Percentiles rank a stretch among this genome's conserved stretches.
These are phyloP conservation scores for Fusarium newnesense DNA, from an alignment of 2,329 filamentous ascomycete genomes.

Conservation along the genomic window DNA sequence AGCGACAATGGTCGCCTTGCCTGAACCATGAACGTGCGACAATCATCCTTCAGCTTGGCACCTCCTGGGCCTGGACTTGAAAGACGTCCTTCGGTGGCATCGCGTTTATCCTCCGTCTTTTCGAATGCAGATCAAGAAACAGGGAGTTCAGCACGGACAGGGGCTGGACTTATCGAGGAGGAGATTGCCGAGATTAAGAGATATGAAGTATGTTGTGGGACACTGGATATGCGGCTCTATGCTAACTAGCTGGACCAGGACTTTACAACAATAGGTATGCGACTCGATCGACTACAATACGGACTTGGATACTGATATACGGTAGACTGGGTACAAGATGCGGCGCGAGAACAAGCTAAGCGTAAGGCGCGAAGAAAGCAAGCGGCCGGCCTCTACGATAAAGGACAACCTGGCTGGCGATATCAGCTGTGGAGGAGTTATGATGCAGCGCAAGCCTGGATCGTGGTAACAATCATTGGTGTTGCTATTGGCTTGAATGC, in stretches of 20 bases:
- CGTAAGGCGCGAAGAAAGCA: conserved; percentile 80
- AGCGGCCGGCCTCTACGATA: conserved; percentile 77
- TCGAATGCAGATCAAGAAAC: conserved; percentile 71
- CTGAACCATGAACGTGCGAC: conserved; percentile 60
- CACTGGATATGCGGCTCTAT: conserved; percentile 8
- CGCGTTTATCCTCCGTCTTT: conserved; percentile 74
- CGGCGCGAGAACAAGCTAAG: conserved; percentile 86
- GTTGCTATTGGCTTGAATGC: conserved; percentile 94
- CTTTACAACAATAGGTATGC: conserved; percentile 88
- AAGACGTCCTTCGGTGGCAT: conserved; percentile 68
- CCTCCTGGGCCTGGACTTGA: conserved; percentile 52
- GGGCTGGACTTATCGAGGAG: conserved; percentile 82
- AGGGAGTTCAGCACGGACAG: conserved; percentile 59
- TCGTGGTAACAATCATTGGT: conserved; percentile 93
- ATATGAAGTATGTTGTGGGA: conserved; percentile 74
- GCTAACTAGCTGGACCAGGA: conserved; percentile 61
- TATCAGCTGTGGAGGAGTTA: conserved; percentile 86
- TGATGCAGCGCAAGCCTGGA: conserved; percentile 97
- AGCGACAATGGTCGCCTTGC: conserved; percentile 53
- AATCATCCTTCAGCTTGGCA: conserved; percentile 60
- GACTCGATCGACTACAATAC: conserved; percentile 14
- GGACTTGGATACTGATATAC: conserved; percentile 45
- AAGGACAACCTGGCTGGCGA: conserved; percentile 78
- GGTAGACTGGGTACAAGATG: conserved; percentile 96
- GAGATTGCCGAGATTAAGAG: conserved; percentile 98